Evolutionary conservation across 108 stramenopile genomes (phyloP).

Genomic region (Nitzschia palea): DNA sequence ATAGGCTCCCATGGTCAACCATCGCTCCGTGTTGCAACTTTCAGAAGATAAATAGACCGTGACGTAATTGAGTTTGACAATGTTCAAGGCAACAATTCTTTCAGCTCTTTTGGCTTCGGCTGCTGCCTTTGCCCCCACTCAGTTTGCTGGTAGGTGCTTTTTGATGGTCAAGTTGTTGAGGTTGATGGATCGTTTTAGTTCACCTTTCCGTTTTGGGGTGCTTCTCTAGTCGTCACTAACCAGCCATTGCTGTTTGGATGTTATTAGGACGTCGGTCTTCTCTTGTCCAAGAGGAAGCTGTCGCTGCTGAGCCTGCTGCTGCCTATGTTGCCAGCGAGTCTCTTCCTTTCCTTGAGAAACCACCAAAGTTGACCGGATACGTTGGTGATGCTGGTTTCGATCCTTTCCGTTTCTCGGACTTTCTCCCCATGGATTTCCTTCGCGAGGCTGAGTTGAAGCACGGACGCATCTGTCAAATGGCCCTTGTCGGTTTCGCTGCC

Average conservation of each 20-base stretch:
- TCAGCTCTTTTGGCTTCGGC: slow-evolving; percentile 53
- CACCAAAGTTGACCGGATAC: slow-evolving; percentile 87
- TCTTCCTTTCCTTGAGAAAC: slow-evolving; percentile 91
- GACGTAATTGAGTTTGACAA: slow-evolving; percentile 16
- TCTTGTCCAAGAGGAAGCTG: slow-evolving; percentile 24
- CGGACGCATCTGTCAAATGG: slow-evolving; percentile 93
- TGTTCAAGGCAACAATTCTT: slow-evolving; percentile 47
- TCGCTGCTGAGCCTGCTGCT: slow-evolving; percentile 10
- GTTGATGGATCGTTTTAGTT: too few relatives aligned
- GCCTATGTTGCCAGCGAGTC: slow-evolving; percentile 49
- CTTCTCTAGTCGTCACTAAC: not conserved
- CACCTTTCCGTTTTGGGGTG: too few relatives aligned
- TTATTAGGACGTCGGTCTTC: slow-evolving; percentile 22
- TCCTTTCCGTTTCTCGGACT: slow-evolving; percentile 89
- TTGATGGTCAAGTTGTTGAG: not conserved
- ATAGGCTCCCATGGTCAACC: not conserved
- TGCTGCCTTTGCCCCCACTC: slow-evolving; percentile 62
- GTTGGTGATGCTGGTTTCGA: slow-evolving; percentile 91
- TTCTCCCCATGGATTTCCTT: slow-evolving; percentile 88
- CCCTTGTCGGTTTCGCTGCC: slow-evolving; percentile 88
- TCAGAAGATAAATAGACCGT: slow-evolving; percentile 2
- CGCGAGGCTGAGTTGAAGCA: slow-evolving; percentile 96
- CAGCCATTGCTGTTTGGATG: not conserved
- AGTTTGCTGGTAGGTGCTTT: slow-evolving; percentile 37
- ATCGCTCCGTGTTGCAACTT: not conserved